Conservation (phyloP, 768 basidiomycete genomes). For the Floccularia luteovirens region DNA sequence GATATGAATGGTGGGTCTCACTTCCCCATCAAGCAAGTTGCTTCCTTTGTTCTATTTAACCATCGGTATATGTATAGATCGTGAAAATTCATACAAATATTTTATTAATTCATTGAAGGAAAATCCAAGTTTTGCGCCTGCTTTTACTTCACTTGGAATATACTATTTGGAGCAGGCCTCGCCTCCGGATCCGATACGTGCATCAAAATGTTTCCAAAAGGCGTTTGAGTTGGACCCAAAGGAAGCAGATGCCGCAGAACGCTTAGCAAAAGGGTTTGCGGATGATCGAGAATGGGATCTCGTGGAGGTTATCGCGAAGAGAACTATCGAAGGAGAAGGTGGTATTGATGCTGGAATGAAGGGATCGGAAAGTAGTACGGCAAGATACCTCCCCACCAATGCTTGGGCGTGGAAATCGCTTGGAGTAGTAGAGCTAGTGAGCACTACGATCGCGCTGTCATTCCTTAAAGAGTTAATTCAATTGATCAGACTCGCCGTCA, state of each 20-base stretch:
- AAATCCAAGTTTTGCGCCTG: constrained; percentile 72
- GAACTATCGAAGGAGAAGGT: constrained; percentile 92
- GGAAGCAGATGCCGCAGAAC: constrained; percentile 77
- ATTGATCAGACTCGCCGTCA: constrained; percentile 52
- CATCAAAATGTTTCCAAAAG: constrained; percentile 95
- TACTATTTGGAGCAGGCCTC: constrained; percentile 70
- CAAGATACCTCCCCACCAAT: constrained; percentile 66
- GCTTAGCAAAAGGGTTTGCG: constrained; percentile 85
- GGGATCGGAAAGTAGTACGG: constrained; percentile 26
- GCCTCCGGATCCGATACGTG: constrained; percentile 76
- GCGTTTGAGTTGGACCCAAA: constrained; percentile 94
- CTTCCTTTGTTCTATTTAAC: constrained; percentile 1
- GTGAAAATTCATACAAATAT: constrained; percentile 64
- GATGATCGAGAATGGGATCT: constrained; percentile 93
- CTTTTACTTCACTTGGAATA: constrained; percentile 89
- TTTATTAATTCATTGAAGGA: constrained; percentile 79
- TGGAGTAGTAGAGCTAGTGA: constrained; percentile 85
- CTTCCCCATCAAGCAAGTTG: background rate
- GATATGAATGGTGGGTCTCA: constrained; percentile 51
- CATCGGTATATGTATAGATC: constrained; percentile 28
- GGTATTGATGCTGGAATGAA: constrained; percentile 56
- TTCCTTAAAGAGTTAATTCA: background rate
- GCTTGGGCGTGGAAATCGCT: constrained; percentile 98
- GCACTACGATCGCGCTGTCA: constrained; percentile 16
- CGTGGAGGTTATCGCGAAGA: constrained; percentile 87